Evolutionary conservation across 192 early-diverging fungal genomes (phyloP), one percentile per base, ranked within the genome.

Genomic region (Borealophlyctis nickersoniae): DNA sequence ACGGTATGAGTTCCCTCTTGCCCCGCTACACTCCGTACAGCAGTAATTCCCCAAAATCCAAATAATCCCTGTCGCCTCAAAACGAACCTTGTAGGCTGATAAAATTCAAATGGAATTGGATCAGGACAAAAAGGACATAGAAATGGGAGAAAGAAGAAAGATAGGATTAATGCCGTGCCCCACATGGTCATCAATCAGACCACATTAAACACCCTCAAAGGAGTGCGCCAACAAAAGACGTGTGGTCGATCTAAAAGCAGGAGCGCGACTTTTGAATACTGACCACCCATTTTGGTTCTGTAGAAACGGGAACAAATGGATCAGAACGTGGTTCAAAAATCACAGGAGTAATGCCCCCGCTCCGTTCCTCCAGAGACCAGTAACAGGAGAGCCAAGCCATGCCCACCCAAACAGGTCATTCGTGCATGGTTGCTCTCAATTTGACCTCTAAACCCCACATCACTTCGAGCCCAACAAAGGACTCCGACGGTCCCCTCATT

Each of bases 211-310:
- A 62, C 60, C 67, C 67, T 69, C 67, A 7, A 26, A 30, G 58
- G 49, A 45, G 60, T 56, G 67, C 60, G 48, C 53, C 27, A 24
- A 32, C 52, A 55, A 5, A 2, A 23, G 31, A 45, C 51, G 67
- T 69, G 67, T 69, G 67, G 60, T 31, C 67, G 67, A 62, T 69
- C 67, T 69, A 67, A 35, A 62, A 62, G 53, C 22, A 54, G 30
- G 36, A 62, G 52, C 33, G 51, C 49, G 22, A 39, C 58, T 23
- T 28, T 49, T 5, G 29, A 5, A 13, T 62, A 69, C 67, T 69
- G 62, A 69, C 67, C 67, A 69, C 67, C 67, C 67, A 69, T 69
- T 69, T 62, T 58, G 28, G 24, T 62, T 34, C 52, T 62, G 34
- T 62, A 52, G 26, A 24, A 29, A 27, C 27, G 33, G 27, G 58